phyloP scores from a whole-genome alignment of 192 early-diverging fungal genomes.

The Coemansia sp. region DNA sequence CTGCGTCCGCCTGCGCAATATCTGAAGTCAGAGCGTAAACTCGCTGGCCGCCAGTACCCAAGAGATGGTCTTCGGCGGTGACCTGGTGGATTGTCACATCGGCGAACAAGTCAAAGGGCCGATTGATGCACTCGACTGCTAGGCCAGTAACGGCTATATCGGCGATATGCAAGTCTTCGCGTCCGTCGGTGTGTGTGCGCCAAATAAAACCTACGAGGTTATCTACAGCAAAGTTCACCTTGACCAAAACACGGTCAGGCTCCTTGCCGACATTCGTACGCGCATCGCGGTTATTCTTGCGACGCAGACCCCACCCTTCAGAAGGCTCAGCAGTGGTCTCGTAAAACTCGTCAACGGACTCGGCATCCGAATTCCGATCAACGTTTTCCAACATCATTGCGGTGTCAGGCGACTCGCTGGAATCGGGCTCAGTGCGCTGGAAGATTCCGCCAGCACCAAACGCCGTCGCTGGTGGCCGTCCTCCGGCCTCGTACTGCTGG shows the following conservation, averaged over 20 bases:
- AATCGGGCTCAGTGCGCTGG: background rate
- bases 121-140: conserved; percentile 68
- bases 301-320: conserved; percentile 26
- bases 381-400: conserved; percentile 2
- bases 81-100: conserved; percentile 79
- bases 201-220: conserved; percentile 57
- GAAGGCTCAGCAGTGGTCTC: conserved; percentile 34
- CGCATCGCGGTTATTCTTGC: conserved; percentile 29
- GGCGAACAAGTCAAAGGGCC: conserved; percentile 68
- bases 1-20: conserved; percentile 54
- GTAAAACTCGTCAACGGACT: conserved; percentile 52
- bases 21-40: conserved; percentile 56
- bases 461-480: conserved; percentile 21
- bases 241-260: conserved; percentile 44
- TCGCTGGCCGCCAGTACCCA: conserved; percentile 18
- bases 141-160: conserved; percentile 69
- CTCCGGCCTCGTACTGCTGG: conserved; percentile 47
- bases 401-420: conserved; percentile 11
- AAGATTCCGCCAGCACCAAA: conserved; percentile 52
- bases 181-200: conserved; percentile 50
- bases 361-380: conserved; percentile 15
- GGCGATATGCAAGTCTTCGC: conserved; percentile 51
- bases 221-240: conserved; percentile 55
- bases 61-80: conserved; percentile 70
- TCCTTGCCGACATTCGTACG: conserved; percentile 43